These are phyloP conservation scores for Phaeotremella fagi DNA, from an alignment of 768 basidiomycete genomes.

Conservation along the genomic window DNA sequence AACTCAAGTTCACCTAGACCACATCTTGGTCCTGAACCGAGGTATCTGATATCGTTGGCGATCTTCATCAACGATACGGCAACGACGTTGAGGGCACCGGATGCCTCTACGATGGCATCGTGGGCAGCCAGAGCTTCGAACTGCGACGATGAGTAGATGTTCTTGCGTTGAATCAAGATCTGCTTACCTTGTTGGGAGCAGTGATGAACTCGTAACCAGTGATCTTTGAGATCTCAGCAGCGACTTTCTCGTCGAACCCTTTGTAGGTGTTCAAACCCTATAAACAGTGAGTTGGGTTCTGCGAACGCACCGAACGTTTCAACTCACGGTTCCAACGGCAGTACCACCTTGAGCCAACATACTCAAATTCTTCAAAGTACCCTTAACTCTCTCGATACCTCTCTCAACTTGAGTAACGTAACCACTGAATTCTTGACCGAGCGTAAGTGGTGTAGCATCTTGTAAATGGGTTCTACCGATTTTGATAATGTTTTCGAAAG, in stretches of 20 bases:
- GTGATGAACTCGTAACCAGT: constrained; percentile 90
- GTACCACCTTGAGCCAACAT: constrained; percentile 95
- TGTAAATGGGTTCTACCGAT: constrained; percentile 95
- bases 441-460: constrained; percentile 95
- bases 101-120: constrained; percentile 94
- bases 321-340: constrained; percentile 88
- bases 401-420: constrained; percentile 93
- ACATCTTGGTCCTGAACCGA: constrained; percentile 95
- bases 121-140: constrained; percentile 98
- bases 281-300: too few relatives aligned
- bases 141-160: constrained; percentile 50
- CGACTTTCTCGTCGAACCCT: constrained; percentile 93
- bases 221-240: constrained; percentile 81
- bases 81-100: constrained; percentile 90
- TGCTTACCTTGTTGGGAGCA: constrained; percentile 87
- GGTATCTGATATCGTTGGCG: constrained; percentile 96
- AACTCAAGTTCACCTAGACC: constrained; percentile 90
- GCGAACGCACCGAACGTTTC: too few relatives aligned
- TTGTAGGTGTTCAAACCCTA: constrained; percentile 94
- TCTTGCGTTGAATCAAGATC: background rate
- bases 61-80: constrained; percentile 99
- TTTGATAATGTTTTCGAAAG: constrained; percentile 89
- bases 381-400: constrained; percentile 78
- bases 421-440: constrained; percentile 97
- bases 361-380: constrained; percentile 75